phyloP scores from a whole-genome alignment of 2,329 filamentous ascomycete genomes.

The Diaporthe eres region DNA sequence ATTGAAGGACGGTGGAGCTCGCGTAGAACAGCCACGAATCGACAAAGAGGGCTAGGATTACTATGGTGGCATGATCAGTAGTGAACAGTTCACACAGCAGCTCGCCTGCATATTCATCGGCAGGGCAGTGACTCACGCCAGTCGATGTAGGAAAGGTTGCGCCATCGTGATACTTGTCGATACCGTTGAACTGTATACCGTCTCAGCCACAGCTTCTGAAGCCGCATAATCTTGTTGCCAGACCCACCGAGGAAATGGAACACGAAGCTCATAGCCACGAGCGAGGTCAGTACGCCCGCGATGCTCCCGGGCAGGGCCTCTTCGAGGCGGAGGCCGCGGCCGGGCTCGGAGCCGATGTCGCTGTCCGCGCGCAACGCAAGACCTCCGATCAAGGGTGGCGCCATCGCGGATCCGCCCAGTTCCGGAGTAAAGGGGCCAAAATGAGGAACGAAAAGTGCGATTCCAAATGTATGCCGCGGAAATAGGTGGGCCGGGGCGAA shows the following conservation, averaged over 20 bases:
- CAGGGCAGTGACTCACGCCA: slow-evolving; percentile 7
- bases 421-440: neutral
- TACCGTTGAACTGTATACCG: neutral
- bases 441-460: neutral
- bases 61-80: neutral
- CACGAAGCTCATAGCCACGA: slow-evolving; percentile 7
- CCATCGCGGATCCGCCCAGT: neutral
- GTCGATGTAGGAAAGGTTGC: slow-evolving; percentile 3
- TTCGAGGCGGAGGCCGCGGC: neutral
- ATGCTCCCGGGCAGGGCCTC: neutral
- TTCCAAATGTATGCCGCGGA: neutral
- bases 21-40: neutral
- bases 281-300: neutral
- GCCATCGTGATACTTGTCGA: slow-evolving; percentile 19
- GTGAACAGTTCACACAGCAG: neutral
- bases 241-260: slow-evolving; percentile 4
- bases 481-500: neutral
- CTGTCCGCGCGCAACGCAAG: neutral
- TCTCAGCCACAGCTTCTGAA: neutral
- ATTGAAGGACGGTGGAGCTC: neutral
- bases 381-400: neutral
- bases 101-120: neutral
- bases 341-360: neutral
- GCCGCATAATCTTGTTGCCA: neutral
- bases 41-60: neutral